These are phyloP conservation scores for Paraphoma sp. DNA, from an alignment of 2,329 filamentous ascomycete species.

Conservation along the genomic window DNA sequence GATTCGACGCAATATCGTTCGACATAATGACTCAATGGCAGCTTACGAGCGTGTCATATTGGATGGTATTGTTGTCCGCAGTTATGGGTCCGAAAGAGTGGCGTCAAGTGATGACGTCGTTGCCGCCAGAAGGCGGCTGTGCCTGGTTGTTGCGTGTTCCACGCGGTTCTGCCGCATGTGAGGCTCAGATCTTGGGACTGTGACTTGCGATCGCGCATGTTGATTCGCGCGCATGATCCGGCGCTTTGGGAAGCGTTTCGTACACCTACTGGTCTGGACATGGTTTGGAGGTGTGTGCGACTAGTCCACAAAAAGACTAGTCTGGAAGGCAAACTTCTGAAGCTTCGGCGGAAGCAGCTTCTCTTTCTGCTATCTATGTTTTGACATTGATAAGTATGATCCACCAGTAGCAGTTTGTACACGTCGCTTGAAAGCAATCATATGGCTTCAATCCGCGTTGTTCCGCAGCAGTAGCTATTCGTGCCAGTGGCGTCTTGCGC, in stretches of 20 bases:
- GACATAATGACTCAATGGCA: slow-evolving; percentile 10
- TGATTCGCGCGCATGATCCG: background rate
- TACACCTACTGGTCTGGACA: background rate
- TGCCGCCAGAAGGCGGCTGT: background rate
- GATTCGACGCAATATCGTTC: slow-evolving; percentile 32
- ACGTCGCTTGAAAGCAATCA: too few species aligned
- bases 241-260: background rate
- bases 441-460: too few species aligned
- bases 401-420: too few species aligned
- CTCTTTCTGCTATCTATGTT: too few species aligned
- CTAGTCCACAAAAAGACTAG: too few species aligned
- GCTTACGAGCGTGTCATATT: background rate
- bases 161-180: background rate
- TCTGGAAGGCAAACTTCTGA: too few species aligned
- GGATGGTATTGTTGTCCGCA: background rate
- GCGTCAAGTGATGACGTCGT: slow-evolving; percentile 15
- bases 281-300: background rate
- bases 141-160: background rate
- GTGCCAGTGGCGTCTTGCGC: too few species aligned
- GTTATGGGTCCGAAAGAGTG: slow-evolving; percentile 1
- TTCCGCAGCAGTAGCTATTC: too few species aligned
- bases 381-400: too few species aligned
- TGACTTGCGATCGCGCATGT: background rate
- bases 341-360: too few species aligned
- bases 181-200: background rate